A percentile compares a stretch with the other conserved stretches of the same genome.
phyloP scores from a whole-genome alignment of 345 rosid genomes.

The Lagerstroemia speciosa region DNA sequence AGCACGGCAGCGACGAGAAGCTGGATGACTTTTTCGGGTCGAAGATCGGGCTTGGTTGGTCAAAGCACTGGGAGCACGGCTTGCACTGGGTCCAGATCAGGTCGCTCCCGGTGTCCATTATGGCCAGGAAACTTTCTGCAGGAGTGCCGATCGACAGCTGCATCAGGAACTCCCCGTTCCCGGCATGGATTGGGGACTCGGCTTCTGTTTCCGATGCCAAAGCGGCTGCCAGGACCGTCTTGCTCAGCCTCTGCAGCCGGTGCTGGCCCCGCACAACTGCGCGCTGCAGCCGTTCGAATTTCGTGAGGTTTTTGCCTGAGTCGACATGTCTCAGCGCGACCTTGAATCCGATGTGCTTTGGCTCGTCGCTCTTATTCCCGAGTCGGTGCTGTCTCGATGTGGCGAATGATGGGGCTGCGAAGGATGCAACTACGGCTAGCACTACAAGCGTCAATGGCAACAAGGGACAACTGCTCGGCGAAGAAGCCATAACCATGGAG shows the following conservation, averaged over 20 bases:
- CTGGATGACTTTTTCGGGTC: slow-evolving; percentile 65
- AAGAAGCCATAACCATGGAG: slow-evolving; percentile 13
- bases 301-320: slow-evolving; percentile 65
- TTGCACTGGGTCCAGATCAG: slow-evolving; percentile 94
- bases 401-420: slow-evolving; percentile 2
- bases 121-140: slow-evolving; percentile 43
- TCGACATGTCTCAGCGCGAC: slow-evolving; percentile 54
- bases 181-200: slow-evolving; percentile 43
- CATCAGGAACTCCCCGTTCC: slow-evolving; percentile 82
- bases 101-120: slow-evolving; percentile 86
- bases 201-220: slow-evolving; percentile 15
- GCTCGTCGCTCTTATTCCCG: background rate
- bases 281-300: slow-evolving; percentile 52
- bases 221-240: slow-evolving; percentile 33
- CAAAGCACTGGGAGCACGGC: slow-evolving; percentile 64
- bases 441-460: background rate
- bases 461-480: background rate
- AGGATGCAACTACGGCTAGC: background rate
- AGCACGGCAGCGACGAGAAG: slow-evolving; percentile 48
- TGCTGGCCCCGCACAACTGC: slow-evolving; percentile 56
- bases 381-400: slow-evolving; percentile 24
- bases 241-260: slow-evolving; percentile 46
- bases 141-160: slow-evolving; percentile 67
- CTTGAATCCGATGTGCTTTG: slow-evolving; percentile 30
- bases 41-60: slow-evolving; percentile 67